Base-by-base conservation (phyloP, 768 basidiomycete genomes). In the Omphalotus guepiniiformis region DNA sequence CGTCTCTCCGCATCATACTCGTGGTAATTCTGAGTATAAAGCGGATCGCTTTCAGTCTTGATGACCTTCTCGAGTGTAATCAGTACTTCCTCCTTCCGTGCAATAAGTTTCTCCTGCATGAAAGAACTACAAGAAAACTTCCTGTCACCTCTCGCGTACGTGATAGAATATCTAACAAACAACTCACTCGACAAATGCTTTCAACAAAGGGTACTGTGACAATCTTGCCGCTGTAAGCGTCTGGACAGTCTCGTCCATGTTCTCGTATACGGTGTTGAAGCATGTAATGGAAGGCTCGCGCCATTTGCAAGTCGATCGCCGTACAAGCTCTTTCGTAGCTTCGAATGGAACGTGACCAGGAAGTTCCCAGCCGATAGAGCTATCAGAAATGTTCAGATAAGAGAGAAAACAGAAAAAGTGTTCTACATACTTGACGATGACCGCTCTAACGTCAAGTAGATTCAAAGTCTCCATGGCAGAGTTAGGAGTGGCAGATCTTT, bases 321-420 rank as follows among this genome's bases (percentile, higher is more conserved):
- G n/a, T 13, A 71, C 54, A 19, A 69, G 58, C 0, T 48, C 45
- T 40, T 58, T 63, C 0, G 58, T 64, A 1, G 66, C 68, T 13
- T 69, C 63, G 30, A 64, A 71, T 0, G 69, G 69, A 28, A 69
- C 58, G 45, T 64, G 57, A 0, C 54, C 58, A 0, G 66, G 67
- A 3, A 71, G 62, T 34, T 72, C 70, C 68, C 69, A 72, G 11
- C 61, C 59, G 8, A 63, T 64, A 1, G 64, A 65, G 4, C 70
- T 72, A 25, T 2, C 15, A 22, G 18, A 25, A 27, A 35, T 7
- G n/a, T n/a, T n/a, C n/a, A n/a, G 41, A 28, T n/a, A n/a, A 34
- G 4, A n/a, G 41, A 28, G 11, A 3, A 2, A 28, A 25, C 11
- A 15, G 11, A 11, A 12, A 21, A 42, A 28, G n/a, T 25, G n/a